These are phyloP conservation scores for Monilinia vaccinii-corymbosi DNA, from an alignment of 2,329 filamentous ascomycete species.

Conservation along the genomic window DNA sequence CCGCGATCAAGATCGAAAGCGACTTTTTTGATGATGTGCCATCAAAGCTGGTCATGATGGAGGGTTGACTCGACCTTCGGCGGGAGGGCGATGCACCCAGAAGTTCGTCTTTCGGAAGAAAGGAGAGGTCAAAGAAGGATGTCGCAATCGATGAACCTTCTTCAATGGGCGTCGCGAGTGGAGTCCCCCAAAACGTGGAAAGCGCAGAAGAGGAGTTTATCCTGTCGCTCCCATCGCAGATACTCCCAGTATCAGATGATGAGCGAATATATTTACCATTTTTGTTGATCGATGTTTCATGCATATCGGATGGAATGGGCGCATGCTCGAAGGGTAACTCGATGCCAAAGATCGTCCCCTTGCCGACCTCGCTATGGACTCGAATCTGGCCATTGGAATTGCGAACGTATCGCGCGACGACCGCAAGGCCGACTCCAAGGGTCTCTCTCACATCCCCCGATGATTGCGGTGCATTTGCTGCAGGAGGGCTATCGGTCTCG, in stretches of 20 bases:
- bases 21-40: not conserved
- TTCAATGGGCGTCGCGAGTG: not conserved
- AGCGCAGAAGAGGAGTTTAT: not conserved
- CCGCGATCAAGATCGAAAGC: slow-evolving; percentile 61
- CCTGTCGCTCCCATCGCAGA: not conserved
- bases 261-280: not conserved
- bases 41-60: not conserved
- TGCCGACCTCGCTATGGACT: slow-evolving; percentile 15
- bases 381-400: slow-evolving; percentile 19
- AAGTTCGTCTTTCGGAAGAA: not conserved
- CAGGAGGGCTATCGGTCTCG: slow-evolving; percentile 31
- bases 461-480: not conserved
- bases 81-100: not conserved
- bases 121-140: not conserved
- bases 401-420: slow-evolving; percentile 19
- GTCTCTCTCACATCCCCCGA: slow-evolving; percentile 5
- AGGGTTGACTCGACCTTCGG: not conserved
- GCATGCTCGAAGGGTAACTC: slow-evolving; percentile 20
- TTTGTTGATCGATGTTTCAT: not conserved
- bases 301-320: not conserved
- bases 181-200: not conserved
- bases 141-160: not conserved
- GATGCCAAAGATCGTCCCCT: slow-evolving; percentile 20
- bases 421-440: slow-evolving; percentile 22
- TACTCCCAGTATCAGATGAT: not conserved